Percentiles rank a stretch among this genome's conserved stretches.
Conservation (phyloP, 2,329 filamentous ascomycete genomes). For the Penicillium sp. region DNA sequence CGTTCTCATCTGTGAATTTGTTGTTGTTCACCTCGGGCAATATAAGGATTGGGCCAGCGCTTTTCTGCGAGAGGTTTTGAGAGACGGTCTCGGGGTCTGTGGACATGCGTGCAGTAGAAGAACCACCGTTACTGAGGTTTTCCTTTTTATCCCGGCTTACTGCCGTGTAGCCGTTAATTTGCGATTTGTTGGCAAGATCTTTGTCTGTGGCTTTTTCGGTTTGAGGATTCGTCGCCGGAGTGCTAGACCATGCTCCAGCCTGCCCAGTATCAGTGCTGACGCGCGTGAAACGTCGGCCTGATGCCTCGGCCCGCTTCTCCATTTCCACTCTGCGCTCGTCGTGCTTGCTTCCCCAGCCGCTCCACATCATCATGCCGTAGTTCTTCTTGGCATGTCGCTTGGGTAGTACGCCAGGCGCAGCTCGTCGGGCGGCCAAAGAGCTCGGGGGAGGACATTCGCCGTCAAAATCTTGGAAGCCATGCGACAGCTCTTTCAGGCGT, state of each 20-base stretch:
- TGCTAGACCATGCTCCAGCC: conserved; percentile 25
- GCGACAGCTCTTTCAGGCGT: conserved; percentile 68
- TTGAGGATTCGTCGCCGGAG: conserved; percentile 9
- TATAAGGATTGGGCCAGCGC: conserved; percentile 25
- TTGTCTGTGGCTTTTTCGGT: background rate
- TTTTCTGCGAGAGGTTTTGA: conserved; percentile 18
- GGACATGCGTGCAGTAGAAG: background rate
- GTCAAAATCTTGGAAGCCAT: conserved; percentile 68
- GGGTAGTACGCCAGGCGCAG: conserved; percentile 31
- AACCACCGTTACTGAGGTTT: background rate
- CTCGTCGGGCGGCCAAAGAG: conserved; percentile 70
- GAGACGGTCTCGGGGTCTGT: conserved; percentile 10
- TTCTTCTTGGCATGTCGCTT: conserved; percentile 52
- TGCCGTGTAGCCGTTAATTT: background rate
- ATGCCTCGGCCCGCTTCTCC: conserved; percentile 23
- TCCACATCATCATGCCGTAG: conserved; percentile 78
- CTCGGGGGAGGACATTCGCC: conserved; percentile 80
- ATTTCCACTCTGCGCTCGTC: conserved; percentile 67
- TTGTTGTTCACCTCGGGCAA: conserved; percentile 30
- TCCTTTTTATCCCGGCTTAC: conserved; percentile 14
- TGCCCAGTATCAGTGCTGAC: conserved; percentile 28
- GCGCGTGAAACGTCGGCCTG: conserved; percentile 22
- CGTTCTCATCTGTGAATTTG: conserved; percentile 29
- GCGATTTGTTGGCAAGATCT: background rate
- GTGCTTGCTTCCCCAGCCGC: conserved; percentile 82